Evolutionary conservation across 1,284 basidiomycete species (phyloP), one percentile per base, ranked within the genome.

Genomic region (Gymnopus androsaceus): DNA sequence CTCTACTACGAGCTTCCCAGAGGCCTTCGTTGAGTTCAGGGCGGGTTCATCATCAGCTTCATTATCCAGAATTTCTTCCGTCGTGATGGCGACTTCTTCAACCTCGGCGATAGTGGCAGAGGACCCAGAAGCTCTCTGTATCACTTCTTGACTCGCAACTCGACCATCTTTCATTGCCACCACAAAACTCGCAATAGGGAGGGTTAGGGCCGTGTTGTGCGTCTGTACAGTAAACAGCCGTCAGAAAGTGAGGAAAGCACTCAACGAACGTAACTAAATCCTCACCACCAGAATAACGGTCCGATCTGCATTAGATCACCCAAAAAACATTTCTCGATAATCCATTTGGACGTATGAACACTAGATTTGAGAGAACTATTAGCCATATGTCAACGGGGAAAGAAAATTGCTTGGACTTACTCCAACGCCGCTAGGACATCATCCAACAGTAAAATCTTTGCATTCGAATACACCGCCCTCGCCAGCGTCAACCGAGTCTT

Each of bases 121-220:
- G n/a, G n/a, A n/a, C n/a, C n/a, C n/a, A n/a, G n/a, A n/a, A n/a
- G n/a, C n/a, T n/a, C n/a, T n/a, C n/a, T n/a, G n/a, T n/a, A n/a
- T 33, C 31, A 33, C 31, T 33, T 77, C 77, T 58, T 77, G 76
- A 51, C 71, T 72, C 3, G 65, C 56, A 36, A 80, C 69, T 3
- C 68, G 69, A 8, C 82, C 80, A 58, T 82, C 78, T 23, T 75
- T 71, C 30, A 92, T 66, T 2, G 81, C 80, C 23, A 90, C 79
- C 14, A 88, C 78, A 66, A 80, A 87, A 42, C 82, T 77, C 9
- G 88, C 84, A 25, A 89, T 73, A 2, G 85, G 82, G 19, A 77
- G 77, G 17, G 78, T 77, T 66, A 91, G 78, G 2, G 82, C 80
- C 23, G 89, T 77, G 63, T 92, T 89, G 69, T 92, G 88, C 0